A percentile compares a stretch with the other conserved stretches of the same genome.
Evolutionary conservation across 805 yeast species (phyloP).

Genomic region (Candida hungchunana): DNA sequence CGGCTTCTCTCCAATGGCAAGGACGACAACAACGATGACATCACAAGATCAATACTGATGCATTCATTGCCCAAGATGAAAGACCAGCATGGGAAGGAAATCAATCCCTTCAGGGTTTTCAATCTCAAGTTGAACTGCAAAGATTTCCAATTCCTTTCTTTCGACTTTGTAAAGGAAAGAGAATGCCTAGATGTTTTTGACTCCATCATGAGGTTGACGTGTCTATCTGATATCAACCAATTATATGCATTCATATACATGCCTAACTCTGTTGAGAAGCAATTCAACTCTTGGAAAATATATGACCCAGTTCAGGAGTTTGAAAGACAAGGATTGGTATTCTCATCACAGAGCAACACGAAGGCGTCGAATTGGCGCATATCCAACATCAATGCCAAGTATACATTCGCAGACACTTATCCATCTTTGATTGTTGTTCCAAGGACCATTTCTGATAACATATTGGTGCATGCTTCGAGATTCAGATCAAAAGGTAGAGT

Average conservation of each 20-base stretch:
- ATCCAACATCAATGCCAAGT: conserved; percentile 58
- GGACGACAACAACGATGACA: conserved; percentile 10
- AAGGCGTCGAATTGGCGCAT: conserved; percentile 83
- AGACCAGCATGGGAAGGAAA: conserved; percentile 14
- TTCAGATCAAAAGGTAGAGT: conserved; percentile 82
- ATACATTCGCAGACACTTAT: conserved; percentile 69
- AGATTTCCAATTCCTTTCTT: conserved; percentile 77
- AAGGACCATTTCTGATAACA: conserved; percentile 69
- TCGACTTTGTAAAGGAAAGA: conserved; percentile 60
- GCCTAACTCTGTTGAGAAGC: conserved; percentile 67
- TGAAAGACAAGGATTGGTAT: conserved; percentile 58
- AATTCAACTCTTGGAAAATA: conserved; percentile 65
- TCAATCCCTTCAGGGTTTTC: conserved; percentile 34
- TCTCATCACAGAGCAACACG: too few relatives aligned
- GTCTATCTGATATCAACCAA: conserved; percentile 45
- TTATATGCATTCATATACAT: conserved; percentile 80
- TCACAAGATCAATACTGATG: conserved; percentile 10
- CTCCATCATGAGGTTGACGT: conserved; percentile 62
- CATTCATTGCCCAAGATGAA: conserved; percentile 16
- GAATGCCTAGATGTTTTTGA: conserved; percentile 70
- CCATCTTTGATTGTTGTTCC: conserved; percentile 73
- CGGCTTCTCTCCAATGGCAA: conserved; percentile 16
- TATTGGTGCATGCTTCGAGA: conserved; percentile 76
- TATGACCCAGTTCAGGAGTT: conserved; percentile 65
- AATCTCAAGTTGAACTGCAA: conserved; percentile 71